A percentile compares a stretch with the other conserved stretches of the same genome.
These are phyloP conservation scores for Trapa bicornis DNA, from an alignment of 345 rosid species.

Conservation along the genomic window DNA sequence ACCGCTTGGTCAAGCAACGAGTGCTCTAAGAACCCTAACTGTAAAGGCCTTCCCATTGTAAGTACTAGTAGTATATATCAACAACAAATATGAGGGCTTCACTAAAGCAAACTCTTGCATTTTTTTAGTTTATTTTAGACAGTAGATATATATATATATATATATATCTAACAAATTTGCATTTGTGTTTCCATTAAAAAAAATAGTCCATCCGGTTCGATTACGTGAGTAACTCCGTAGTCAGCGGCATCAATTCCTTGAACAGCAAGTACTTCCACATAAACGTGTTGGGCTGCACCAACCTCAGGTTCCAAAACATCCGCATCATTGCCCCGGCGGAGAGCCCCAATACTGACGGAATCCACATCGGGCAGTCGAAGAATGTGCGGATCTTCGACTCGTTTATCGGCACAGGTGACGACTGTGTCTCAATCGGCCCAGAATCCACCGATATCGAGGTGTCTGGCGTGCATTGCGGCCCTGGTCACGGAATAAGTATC, in stretches of 20 bases:
- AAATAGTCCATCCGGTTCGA: slow-evolving; percentile 4
- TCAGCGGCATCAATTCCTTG: neutral
- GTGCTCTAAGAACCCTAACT: slow-evolving; percentile 9
- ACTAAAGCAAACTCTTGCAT: no score
- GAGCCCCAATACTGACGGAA: slow-evolving; percentile 13
- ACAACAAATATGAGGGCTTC: no score
- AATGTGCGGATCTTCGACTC: neutral
- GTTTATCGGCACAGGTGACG: slow-evolving; percentile 6
- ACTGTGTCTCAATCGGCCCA: slow-evolving; percentile 5
- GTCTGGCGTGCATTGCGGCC: neutral
- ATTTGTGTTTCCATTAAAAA: neutral
- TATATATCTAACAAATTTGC: no score
- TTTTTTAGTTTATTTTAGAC: no score
- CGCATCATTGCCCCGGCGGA: slow-evolving; percentile 4
- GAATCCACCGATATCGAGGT: neutral
- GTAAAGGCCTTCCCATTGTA: neutral
- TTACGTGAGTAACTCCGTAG: slow-evolving; percentile 4
- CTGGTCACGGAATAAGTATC: slow-evolving; percentile 10
- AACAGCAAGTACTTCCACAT: neutral
- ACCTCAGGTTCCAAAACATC: neutral
- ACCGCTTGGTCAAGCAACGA: slow-evolving; percentile 15
- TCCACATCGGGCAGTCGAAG: slow-evolving; percentile 3
- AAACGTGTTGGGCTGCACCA: neutral
- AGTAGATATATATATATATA: no score
- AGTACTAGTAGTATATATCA: no score